Base-by-base conservation (phyloP, 257 asterid genomes). In the Forsythia suspensa region DNA sequence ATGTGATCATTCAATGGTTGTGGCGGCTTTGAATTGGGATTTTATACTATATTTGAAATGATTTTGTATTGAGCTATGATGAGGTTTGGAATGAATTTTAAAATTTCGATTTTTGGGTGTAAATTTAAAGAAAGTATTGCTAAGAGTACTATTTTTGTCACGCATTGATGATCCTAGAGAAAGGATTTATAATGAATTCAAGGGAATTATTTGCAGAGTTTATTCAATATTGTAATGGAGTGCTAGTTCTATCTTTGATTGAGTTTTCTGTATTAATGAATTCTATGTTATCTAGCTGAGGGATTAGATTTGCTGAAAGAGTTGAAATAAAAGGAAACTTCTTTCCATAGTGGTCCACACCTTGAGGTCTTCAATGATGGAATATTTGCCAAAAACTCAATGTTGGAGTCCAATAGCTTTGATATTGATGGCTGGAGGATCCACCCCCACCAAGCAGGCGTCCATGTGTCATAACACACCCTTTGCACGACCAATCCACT, bases 1-100 rank as follows among this genome's bases (percentile, higher is more conserved):
- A n/a, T n/a, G 38, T 81, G 76, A 67, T 82, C 52, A 29, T 76
- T 74, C 39, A 7, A 7, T 75, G 24, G 24, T 24, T 24, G 0
- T 24, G 18, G 63, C 42, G 5, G 37, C 36, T n/a, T 57, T 41
- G 67, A 8, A 39, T 71, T 77, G 46, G 40, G 63, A 70, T 52
- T 46, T 82, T 46, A 24, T 11, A 61, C 38, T 2, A 24, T 16
- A 55, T 55, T 61, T n/a, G 68, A 61, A 61, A 61, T 61, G 68
- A 21, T 71, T 11, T 20, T 61, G 8, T 10, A 34, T 29, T 59
- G 16, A 20, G 18, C 42, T 20, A 39, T 18, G 18, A 29, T 80
- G 34, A 67, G 18, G 12, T 71, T 29, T 44, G 13, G 78, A 12
- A 52, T 77, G 74, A 73, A 34, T 75, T 43, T 66, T 42, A 18